Conservation (phyloP, 352 stramenopile species). For the Globisporangium paroecandrum region DNA sequence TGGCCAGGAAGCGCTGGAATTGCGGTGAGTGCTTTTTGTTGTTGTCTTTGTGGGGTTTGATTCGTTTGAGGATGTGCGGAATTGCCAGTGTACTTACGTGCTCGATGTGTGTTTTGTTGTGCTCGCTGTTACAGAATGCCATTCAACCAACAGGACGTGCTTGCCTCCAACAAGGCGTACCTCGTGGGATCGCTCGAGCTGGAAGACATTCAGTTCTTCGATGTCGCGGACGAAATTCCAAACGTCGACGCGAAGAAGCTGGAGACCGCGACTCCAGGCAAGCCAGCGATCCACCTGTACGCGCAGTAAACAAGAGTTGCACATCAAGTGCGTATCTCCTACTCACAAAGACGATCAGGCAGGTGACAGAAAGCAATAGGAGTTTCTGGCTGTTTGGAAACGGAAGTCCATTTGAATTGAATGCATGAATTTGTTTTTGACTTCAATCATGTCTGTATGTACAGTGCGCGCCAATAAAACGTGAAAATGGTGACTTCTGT, state of each 20-base stretch:
- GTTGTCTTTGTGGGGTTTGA: constrained; percentile 7
- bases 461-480: too few species aligned
- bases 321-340: neutral
- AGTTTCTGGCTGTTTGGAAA: neutral
- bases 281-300: constrained; percentile 77
- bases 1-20: constrained; percentile 91
- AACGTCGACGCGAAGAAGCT: constrained; percentile 83
- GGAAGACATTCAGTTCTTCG: constrained; percentile 83
- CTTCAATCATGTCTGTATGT: neutral
- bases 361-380: neutral
- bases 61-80: neutral
- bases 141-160: constrained; percentile 94
- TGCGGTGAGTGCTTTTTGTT: constrained; percentile 46
- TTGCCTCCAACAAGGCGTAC: constrained; percentile 91
- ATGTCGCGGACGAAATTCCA: constrained; percentile 65
- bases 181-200: constrained; percentile 88
- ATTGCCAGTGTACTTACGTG: neutral
- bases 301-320: constrained; percentile 28
- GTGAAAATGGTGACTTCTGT: too few species aligned
- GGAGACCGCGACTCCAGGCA: constrained; percentile 76
- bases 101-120: constrained; percentile 8
- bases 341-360: neutral
- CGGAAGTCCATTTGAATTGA: neutral
- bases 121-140: constrained; percentile 64
- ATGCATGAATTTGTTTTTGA: neutral